Percentiles rank a stretch among this genome's conserved stretches.
Evolutionary conservation across 768 basidiomycete genomes (phyloP).

Genomic region (Kwoniella bestiolae): DNA sequence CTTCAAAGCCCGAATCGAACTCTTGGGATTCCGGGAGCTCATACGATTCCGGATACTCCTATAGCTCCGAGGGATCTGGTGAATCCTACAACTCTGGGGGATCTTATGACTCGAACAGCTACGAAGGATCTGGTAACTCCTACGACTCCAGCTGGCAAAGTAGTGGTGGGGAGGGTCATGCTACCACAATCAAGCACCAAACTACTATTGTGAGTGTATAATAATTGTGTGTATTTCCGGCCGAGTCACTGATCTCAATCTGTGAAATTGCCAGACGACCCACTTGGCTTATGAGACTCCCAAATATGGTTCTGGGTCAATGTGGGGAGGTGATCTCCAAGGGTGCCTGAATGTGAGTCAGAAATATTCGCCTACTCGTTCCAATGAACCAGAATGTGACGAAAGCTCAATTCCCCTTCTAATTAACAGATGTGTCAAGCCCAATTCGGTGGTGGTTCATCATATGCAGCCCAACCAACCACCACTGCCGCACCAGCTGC

Average conservation of each 20-base stretch:
- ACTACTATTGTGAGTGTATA: slow-evolving; percentile 5
- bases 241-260: no score
- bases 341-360: slow-evolving; percentile 9
- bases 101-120: neutral
- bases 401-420: no score
- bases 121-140: neutral
- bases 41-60: neutral
- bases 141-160: neutral
- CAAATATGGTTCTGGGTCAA: slow-evolving; percentile 16
- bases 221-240: no score
- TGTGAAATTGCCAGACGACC: slow-evolving; percentile 12
- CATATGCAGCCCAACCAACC: neutral
- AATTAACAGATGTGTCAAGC: slow-evolving; percentile 7
- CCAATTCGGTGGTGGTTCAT: slow-evolving; percentile 11
- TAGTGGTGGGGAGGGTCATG: neutral
- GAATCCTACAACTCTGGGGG: neutral
- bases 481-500: neutral
- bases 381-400: no score
- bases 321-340: slow-evolving; percentile 12
- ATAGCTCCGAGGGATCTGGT: neutral
- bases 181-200: slow-evolving; percentile 8
- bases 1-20: neutral
- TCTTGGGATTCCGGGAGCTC: neutral
- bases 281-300: slow-evolving; percentile 2
- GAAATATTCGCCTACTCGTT: no score